A percentile compares a stretch with the other conserved stretches of the same genome.
These are phyloP conservation scores for Pseudofabraea citricarpa DNA, from an alignment of 2,329 filamentous ascomycete species.

Conservation along the genomic window DNA sequence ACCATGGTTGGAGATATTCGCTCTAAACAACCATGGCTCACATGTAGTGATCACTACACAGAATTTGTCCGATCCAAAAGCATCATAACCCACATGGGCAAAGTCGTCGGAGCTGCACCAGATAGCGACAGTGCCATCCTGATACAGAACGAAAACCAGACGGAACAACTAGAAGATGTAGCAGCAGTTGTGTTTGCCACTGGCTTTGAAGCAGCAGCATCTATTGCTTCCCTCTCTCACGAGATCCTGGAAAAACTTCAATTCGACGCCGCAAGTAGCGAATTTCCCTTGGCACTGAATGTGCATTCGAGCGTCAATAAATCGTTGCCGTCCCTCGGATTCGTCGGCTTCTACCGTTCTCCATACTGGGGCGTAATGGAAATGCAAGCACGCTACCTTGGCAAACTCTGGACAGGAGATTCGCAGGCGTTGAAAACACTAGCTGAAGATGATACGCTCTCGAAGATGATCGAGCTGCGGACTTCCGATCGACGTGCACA, in stretches of 20 bases:
- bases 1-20: constrained; percentile 15
- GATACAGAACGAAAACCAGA: constrained; percentile 26
- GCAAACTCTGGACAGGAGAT: constrained; percentile 49
- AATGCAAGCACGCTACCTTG: constrained; percentile 72
- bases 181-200: constrained; percentile 70
- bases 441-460: constrained; percentile 16
- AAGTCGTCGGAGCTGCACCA: constrained; percentile 6
- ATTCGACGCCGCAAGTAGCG: constrained; percentile 40
- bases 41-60: constrained; percentile 66
- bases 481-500: constrained; percentile 46
- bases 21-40: constrained; percentile 57
- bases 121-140: constrained; percentile 10
- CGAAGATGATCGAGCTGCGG: constrained; percentile 22
- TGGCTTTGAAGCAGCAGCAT: constrained; percentile 63
- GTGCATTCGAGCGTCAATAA: constrained; percentile 62
- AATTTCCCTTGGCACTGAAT: constrained; percentile 61
- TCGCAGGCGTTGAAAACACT: constrained; percentile 19
- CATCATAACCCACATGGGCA: constrained; percentile 37
- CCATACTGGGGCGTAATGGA: constrained; percentile 87
- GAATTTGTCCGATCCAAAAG: constrained; percentile 67
- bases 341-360: constrained; percentile 79
- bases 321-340: constrained; percentile 60
- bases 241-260: constrained; percentile 52
- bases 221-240: constrained; percentile 59
- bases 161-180: constrained; percentile 44